Conservation (phyloP, 2,329 filamentous ascomycete species). For the Nemania sp. region DNA sequence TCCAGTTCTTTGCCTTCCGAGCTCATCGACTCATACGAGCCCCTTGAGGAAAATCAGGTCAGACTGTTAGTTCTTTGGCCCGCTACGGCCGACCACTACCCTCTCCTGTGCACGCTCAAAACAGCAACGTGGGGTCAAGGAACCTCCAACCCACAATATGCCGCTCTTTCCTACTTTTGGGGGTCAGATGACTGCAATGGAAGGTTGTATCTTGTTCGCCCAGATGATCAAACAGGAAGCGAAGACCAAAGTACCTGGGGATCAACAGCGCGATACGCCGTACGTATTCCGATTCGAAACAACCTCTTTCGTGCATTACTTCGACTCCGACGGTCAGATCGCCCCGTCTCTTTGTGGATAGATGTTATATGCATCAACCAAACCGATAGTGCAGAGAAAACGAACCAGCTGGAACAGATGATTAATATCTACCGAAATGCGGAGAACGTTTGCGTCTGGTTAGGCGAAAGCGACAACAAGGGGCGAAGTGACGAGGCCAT, state of each 20-base stretch:
- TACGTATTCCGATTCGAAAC: not conserved
- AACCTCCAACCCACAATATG: not conserved
- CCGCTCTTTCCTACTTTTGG: not conserved
- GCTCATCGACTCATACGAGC: too few species aligned
- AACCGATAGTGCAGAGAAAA: too few species aligned
- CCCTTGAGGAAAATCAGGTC: not conserved
- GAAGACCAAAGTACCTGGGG: not conserved
- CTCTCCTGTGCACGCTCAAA: not conserved
- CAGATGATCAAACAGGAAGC: not conserved
- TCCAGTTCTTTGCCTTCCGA: not conserved
- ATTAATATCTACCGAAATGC: too few species aligned
- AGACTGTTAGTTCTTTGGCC: not conserved
- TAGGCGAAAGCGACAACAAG: not conserved
- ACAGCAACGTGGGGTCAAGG: not conserved
- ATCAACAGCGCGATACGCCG: not conserved
- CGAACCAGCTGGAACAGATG: not conserved
- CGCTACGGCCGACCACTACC: not conserved
- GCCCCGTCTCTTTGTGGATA: not conserved
- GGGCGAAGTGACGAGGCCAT: too few species aligned
- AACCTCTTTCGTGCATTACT: not conserved
- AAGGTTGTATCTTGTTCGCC: not conserved
- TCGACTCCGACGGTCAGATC: not conserved
- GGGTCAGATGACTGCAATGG: not conserved
- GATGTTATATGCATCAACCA: too few species aligned
- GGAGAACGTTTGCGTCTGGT: too few species aligned